Percentiles rank a stretch among this genome's conserved stretches.
Conservation (phyloP, 192 early-diverging fungal species). For the Mortierella antarctica region DNA sequence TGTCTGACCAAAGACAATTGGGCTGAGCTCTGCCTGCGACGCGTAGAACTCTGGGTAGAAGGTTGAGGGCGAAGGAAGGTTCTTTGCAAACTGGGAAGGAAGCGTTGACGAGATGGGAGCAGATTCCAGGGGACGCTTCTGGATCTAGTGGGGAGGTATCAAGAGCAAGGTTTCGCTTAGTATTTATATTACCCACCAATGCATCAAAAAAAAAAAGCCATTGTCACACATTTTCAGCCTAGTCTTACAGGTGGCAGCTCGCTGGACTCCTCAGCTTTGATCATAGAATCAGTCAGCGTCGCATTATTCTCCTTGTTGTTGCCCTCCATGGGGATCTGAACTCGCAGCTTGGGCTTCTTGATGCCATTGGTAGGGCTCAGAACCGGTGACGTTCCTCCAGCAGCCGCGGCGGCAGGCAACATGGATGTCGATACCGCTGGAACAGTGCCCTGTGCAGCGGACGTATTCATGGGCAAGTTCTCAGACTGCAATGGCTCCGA, state of each 20-base stretch:
- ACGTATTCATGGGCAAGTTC: slow-evolving; percentile 24
- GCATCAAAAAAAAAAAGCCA: too few relatives aligned
- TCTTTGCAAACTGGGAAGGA: slow-evolving; percentile 73
- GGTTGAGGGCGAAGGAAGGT: slow-evolving; percentile 78
- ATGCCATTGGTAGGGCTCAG: slow-evolving; percentile 44
- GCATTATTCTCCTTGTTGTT: slow-evolving; percentile 18
- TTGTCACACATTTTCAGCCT: not conserved
- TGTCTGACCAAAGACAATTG: slow-evolving; percentile 79
- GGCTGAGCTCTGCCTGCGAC: slow-evolving; percentile 76
- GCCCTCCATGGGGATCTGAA: slow-evolving; percentile 57
- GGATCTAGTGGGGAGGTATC: slow-evolving; percentile 35
- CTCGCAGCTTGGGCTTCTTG: slow-evolving; percentile 56
- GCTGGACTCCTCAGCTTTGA: slow-evolving; percentile 45
- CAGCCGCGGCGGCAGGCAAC: not conserved
- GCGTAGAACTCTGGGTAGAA: slow-evolving; percentile 84
- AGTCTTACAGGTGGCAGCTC: slow-evolving; percentile 42
- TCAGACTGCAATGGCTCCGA: slow-evolving; percentile 1
- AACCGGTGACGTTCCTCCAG: slow-evolving; percentile 32
- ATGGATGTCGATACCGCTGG: slow-evolving; percentile 15
- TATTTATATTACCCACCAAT: not conserved
- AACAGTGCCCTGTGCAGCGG: not conserved
- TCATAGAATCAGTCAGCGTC: slow-evolving; percentile 31
- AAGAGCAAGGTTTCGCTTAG: not conserved
- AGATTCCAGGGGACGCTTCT: slow-evolving; percentile 59
- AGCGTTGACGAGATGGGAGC: slow-evolving; percentile 75